Evolutionary conservation across 345 rosid genomes (phyloP).

Genomic region (Anastatica hierochuntica): DNA sequence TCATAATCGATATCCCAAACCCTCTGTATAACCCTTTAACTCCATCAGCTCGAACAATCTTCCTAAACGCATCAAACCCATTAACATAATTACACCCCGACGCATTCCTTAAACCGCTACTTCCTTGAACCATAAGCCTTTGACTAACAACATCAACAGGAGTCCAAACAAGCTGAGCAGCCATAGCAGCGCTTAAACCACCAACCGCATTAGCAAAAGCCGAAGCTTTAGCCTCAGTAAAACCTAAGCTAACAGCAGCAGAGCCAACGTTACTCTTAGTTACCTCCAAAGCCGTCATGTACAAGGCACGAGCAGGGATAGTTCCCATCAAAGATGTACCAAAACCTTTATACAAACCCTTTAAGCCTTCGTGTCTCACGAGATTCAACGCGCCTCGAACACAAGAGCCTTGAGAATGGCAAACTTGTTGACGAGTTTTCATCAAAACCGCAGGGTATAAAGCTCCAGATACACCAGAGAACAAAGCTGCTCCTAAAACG

Average conservation of each 20-base stretch:
- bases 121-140: conserved; percentile 79
- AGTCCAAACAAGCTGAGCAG: conserved; percentile 94
- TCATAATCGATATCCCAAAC: conserved; percentile 83
- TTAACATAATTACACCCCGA: conserved; percentile 54
- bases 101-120: conserved; percentile 27
- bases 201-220: conserved; percentile 71
- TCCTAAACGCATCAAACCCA: conserved; percentile 74
- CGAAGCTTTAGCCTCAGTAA: conserved; percentile 46
- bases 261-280: conserved; percentile 66
- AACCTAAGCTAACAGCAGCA: conserved; percentile 43
- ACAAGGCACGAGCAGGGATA: conserved; percentile 64
- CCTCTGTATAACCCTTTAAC: conserved; percentile 80
- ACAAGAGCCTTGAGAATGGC: conserved; percentile 40
- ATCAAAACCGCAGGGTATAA: conserved; percentile 64
- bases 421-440: conserved; percentile 70
- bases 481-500: conserved; percentile 59
- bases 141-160: conserved; percentile 94
- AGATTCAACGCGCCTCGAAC: conserved; percentile 33
- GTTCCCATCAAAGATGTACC: conserved; percentile 73
- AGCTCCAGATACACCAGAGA: conserved; percentile 67
- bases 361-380: conserved; percentile 42
- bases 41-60: conserved; percentile 67
- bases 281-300: conserved; percentile 70
- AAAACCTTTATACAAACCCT: conserved; percentile 61
- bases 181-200: conserved; percentile 82